These are phyloP conservation scores for Alternaria novae-zelandiae DNA, from an alignment of 2,329 filamentous ascomycete genomes.

Conservation along the genomic window DNA sequence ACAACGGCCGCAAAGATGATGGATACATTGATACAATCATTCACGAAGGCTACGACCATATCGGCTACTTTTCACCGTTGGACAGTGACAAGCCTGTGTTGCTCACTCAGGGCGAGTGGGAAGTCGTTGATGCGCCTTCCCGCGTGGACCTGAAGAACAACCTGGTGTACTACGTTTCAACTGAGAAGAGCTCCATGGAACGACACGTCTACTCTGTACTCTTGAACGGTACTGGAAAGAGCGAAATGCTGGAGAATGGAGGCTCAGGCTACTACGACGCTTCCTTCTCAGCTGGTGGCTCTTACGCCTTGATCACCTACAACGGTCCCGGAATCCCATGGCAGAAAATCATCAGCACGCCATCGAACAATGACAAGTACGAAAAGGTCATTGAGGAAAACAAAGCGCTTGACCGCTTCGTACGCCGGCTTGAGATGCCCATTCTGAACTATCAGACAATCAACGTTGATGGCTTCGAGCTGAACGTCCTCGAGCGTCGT, in stretches of 20 bases:
- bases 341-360: conserved; percentile 88
- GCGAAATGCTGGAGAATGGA: conserved; percentile 74
- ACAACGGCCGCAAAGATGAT: conserved; percentile 76
- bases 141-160: conserved; percentile 85
- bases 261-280: conserved; percentile 79
- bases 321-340: conserved; percentile 84
- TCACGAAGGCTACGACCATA: conserved; percentile 83
- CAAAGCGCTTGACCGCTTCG: conserved; percentile 68
- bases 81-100: conserved; percentile 82
- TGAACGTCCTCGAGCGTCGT: conserved; percentile 80
- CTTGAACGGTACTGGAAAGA: conserved; percentile 76
- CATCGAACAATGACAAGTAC: conserved; percentile 68
- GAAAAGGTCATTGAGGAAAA: conserved; percentile 82
- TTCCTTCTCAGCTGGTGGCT: conserved; percentile 82
- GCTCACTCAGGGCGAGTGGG: conserved; percentile 89
- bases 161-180: conserved; percentile 87
- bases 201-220: conserved; percentile 91
- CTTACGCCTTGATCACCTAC: conserved; percentile 85
- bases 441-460: conserved; percentile 83
- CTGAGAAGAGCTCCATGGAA: conserved; percentile 86
- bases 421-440: conserved; percentile 79
- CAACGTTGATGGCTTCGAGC: conserved; percentile 77
- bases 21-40: conserved; percentile 94
- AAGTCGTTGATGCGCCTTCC: conserved; percentile 84
- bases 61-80: conserved; percentile 90